A percentile compares a stretch with the other conserved stretches of the same genome.
phyloP scores from a whole-genome alignment of 371 early-diverging fungal genomes.

The Mucor mucedo region DNA sequence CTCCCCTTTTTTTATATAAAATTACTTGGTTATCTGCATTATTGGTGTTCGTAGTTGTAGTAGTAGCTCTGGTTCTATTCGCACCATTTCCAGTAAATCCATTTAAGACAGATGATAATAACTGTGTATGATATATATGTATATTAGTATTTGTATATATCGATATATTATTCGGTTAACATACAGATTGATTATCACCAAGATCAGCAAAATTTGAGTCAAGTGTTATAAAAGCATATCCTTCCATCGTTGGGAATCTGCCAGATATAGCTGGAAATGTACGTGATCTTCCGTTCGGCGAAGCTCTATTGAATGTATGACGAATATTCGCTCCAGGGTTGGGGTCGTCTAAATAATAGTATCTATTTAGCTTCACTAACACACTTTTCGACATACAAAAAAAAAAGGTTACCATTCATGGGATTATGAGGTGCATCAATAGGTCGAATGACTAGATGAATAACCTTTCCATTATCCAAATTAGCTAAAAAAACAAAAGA shows the following conservation, averaged over 20 bases:
- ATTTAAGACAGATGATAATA: slow-evolving; percentile 35
- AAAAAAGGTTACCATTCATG: slow-evolving; percentile 47
- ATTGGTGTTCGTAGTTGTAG: background rate
- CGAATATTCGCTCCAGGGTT: slow-evolving; percentile 14
- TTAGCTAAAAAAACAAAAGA: slow-evolving; percentile 34
- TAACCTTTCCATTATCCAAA: slow-evolving; percentile 62
- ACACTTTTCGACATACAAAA: background rate
- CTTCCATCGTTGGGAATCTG: slow-evolving; percentile 45
- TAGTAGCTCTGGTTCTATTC: background rate
- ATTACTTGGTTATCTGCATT: background rate
- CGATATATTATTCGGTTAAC: background rate
- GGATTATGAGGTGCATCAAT: slow-evolving; percentile 58
- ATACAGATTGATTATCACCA: slow-evolving; percentile 44
- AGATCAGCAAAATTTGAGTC: slow-evolving; percentile 39
- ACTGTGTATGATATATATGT: background rate
- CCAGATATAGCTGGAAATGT: slow-evolving; percentile 31
- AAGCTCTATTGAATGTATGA: slow-evolving; percentile 2
- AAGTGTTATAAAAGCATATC: slow-evolving; percentile 53
- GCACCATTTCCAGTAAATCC: slow-evolving; percentile 16
- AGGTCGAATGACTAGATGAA: slow-evolving; percentile 67
- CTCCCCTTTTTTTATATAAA: background rate
- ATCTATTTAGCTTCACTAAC: no score
- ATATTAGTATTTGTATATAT: background rate
- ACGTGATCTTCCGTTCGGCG: slow-evolving; percentile 16
- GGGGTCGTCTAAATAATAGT: slow-evolving; percentile 23